Base-by-base conservation (phyloP, 2,329 filamentous ascomycete species). In the Clonostachys byssicola region DNA sequence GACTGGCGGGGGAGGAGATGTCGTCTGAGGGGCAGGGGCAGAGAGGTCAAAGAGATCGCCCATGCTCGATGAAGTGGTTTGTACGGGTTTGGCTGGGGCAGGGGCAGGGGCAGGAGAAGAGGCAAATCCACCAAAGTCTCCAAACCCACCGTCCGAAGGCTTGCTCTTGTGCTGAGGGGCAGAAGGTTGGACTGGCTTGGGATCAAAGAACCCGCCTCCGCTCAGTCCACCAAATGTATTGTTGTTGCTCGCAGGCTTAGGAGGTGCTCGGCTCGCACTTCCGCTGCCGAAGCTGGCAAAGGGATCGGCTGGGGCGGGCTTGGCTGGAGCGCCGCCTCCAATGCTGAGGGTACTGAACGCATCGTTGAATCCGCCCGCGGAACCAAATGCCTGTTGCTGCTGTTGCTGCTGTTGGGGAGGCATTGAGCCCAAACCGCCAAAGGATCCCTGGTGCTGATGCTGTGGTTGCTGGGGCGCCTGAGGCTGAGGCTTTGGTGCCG, bases 201-300 rank as follows among this genome's bases (percentile, higher is more conserved):
- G 70, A 58, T 95, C 85, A 61, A 96, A 96, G 67, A 96, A 94
- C 61, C 86, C 80, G 43, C 91, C 90, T 45, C 90, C 88, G 51
- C 86, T 78, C 42, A 83, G 63, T 12, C 71, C 71, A 10, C 74
- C 70, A 54, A 83, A 80, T 1, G 74, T 69, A 50, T 53, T 65
- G 45, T 49, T 61, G 38, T 64, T 71, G 12, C 35, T 16, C 20
- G 43, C 40, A 35, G 40, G 64, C n/a, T 62, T 54, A 6, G 65
- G 58, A 10, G 67, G 55, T 12, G 63, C 59, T 4, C 67, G 64
- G 33, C 53, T 60, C 45, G 59, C 65, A 6, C 65, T 54, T 12
- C 59, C 59, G 54, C 60, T 71, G 40, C 73, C 67, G 42, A 87
- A 74, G 53, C 71, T 81, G 46, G 86, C 80, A 64, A 90, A 90